Evolutionary conservation across 257 asterid species (phyloP), one percentile per base, ranked within the genome.

Genomic region (Scutellaria baicalensis): DNA sequence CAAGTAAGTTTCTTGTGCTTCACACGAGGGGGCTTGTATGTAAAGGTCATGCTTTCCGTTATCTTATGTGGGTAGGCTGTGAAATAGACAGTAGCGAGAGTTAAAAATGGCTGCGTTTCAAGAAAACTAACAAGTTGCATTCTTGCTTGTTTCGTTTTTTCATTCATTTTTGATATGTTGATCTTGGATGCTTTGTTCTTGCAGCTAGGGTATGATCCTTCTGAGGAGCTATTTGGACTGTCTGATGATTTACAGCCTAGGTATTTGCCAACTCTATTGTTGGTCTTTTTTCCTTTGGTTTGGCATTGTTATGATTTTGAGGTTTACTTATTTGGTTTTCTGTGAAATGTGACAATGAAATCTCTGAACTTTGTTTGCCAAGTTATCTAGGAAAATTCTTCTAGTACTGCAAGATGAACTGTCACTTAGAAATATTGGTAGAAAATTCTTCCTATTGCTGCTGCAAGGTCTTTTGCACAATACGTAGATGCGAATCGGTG

Each of bases 151-250:
- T 23, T 64, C 27, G 11, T 51, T 4, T 38, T 68, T 59, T 42
- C 45, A 56, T 50, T 42, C 31, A 6, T 13, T 63, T 67, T 8
- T 70, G 43, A 55, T 40, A 31, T 75, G 20, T 17, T 14, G 0
- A 13, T 16, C 17, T 47, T 76, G 45, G 49, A 27, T 66, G 18
- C 20, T 77, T 4, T 72, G 57, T 61, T 60, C 21, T 71, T 76
- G 78, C 83, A 90, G 97, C 69, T 84, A 82, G 84, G 90, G 6
- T 86, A 84, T 82, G 97, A 89, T 66, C 92, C 96, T 66, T 88
- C 96, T 1, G 98, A 90, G 73, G 98, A 90, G 73, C 81, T 92
- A 20, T 85, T 85, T 79, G 97, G 91, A 70, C 88, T 90, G 68
- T 71, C 84, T 57, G 89, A 36, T 45, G 96, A 90, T 71, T 72